These are phyloP conservation scores for Pythium myriotylum DNA, from an alignment of 352 stramenopile species.

Conservation along the genomic window DNA sequence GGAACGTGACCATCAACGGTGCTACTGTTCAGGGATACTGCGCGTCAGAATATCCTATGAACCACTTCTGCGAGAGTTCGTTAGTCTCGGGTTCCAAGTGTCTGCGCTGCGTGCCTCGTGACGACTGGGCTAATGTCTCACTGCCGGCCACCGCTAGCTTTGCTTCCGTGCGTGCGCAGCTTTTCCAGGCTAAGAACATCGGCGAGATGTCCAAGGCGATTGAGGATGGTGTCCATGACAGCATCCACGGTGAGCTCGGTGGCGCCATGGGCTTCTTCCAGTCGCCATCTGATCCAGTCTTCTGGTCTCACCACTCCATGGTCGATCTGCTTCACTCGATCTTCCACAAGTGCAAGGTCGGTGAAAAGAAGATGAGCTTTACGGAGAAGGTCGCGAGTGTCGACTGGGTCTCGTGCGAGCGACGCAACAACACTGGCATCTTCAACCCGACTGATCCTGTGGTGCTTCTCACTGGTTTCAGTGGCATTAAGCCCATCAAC, in stretches of 20 bases:
- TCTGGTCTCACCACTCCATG: slow-evolving; percentile 74
- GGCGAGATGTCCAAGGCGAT: slow-evolving; percentile 49
- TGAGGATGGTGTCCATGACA: slow-evolving; percentile 61
- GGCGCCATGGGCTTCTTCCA: slow-evolving; percentile 51
- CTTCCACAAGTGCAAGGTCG: slow-evolving; percentile 73
- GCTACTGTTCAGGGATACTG: slow-evolving; percentile 40
- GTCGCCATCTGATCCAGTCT: slow-evolving; percentile 63
- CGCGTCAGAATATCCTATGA: slow-evolving; percentile 33
- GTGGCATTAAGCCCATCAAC: slow-evolving; percentile 32
- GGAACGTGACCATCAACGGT: slow-evolving; percentile 44
- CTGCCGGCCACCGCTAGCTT: slow-evolving; percentile 45
- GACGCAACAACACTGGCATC: slow-evolving; percentile 26
- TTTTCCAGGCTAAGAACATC: slow-evolving; percentile 56
- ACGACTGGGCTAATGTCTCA: slow-evolving; percentile 31
- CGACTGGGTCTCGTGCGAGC: slow-evolving; percentile 49
- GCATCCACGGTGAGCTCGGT: slow-evolving; percentile 52
- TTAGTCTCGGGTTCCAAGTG: slow-evolving; percentile 29
- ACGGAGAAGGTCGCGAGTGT: slow-evolving; percentile 50
- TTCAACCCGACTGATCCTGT: slow-evolving; percentile 51
- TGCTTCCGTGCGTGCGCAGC: slow-evolving; percentile 47
- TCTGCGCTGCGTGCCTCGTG: slow-evolving; percentile 51
- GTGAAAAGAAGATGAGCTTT: slow-evolving; percentile 42
- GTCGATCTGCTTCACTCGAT: slow-evolving; percentile 70
- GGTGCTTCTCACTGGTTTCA: slow-evolving; percentile 46
- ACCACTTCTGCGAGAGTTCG: slow-evolving; percentile 62